phyloP scores from a whole-genome alignment of 371 early-diverging fungal species.

The Mortierella sp. region DNA sequence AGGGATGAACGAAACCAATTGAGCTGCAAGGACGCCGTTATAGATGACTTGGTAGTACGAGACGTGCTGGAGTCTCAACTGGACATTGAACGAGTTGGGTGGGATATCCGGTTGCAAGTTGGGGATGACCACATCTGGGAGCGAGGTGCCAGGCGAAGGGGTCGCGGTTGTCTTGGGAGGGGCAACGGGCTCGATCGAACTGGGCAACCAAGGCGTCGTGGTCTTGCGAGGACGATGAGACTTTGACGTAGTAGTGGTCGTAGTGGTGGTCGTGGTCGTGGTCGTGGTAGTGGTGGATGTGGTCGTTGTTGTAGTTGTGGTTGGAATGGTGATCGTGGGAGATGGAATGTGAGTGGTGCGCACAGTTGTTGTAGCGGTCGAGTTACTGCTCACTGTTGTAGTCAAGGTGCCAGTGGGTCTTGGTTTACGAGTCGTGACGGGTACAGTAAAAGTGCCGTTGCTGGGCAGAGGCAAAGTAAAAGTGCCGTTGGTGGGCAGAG shows the following conservation, averaged over 20 bases:
- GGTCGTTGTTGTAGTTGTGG: not conserved
- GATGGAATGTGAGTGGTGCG: not conserved
- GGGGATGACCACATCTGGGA: conserved; percentile 51
- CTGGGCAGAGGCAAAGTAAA: not conserved
- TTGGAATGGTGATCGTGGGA: not conserved
- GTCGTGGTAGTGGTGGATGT: conserved; percentile 25
- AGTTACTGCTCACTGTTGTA: not conserved
- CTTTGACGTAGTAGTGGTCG: conserved; percentile 14
- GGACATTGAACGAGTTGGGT: conserved; percentile 38
- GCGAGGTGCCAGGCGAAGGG: conserved; percentile 45
- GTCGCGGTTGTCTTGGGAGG: conserved; percentile 31
- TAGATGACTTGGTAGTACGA: conserved; percentile 53
- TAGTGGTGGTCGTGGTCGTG: conserved; percentile 19
- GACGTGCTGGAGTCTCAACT: conserved; percentile 42
- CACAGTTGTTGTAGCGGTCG: not conserved
- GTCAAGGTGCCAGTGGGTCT: conserved; percentile 6
- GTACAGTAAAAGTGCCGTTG: not conserved
- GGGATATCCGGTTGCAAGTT: conserved; percentile 37
- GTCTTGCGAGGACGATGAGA: conserved; percentile 26
- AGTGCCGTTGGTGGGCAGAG: too few species aligned
- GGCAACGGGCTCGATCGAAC: conserved; percentile 37
- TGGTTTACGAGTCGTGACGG: not conserved
- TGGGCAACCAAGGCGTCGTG: conserved; percentile 48
- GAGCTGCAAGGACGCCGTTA: conserved; percentile 49
- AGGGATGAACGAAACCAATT: conserved; percentile 50